Percentiles rank a stretch among this genome's conserved stretches.
Conservation (phyloP, 2,329 filamentous ascomycete genomes). For the Tricladium varicosporioides region DNA sequence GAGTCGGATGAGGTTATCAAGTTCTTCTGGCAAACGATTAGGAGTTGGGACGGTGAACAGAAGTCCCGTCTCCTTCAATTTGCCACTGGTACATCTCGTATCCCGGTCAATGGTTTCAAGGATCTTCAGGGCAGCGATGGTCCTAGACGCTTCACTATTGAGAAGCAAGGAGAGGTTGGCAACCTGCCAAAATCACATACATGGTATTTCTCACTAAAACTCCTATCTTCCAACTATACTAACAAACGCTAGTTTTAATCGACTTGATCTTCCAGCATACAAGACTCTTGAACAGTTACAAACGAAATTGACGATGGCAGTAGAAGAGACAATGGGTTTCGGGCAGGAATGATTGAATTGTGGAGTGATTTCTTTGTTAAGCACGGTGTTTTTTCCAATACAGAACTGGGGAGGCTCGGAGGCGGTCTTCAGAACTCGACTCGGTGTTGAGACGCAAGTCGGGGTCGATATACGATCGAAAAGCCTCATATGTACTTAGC, state of each 20-base stretch:
- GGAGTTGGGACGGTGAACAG: constrained; percentile 96
- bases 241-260: constrained; percentile 74
- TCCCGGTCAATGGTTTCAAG: constrained; percentile 99
- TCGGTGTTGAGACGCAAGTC: constrained; percentile 7
- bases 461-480: constrained; percentile 1
- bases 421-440: constrained; percentile 5
- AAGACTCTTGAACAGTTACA: constrained; percentile 84
- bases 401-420: constrained; percentile 18
- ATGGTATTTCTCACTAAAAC: constrained; percentile 62
- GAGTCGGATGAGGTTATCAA: constrained; percentile 96
- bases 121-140: constrained; percentile 97
- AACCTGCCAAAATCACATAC: constrained; percentile 97
- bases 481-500: constrained; percentile 10
- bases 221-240: constrained; percentile 12
- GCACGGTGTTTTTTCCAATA: constrained; percentile 24
- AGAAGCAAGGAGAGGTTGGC: constrained; percentile 88
- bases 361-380: constrained; percentile 16
- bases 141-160: constrained; percentile 92
- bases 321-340: constrained; percentile 98
- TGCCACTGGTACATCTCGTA: constrained; percentile 94
- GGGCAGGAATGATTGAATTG: constrained; percentile 73
- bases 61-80: constrained; percentile 96
- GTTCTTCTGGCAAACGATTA: constrained; percentile 98
- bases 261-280: constrained; percentile 90
- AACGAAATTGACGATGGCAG: constrained; percentile 90